Conservation (phyloP, 768 basidiomycete genomes). For the Lentinula detonsa region DNA sequence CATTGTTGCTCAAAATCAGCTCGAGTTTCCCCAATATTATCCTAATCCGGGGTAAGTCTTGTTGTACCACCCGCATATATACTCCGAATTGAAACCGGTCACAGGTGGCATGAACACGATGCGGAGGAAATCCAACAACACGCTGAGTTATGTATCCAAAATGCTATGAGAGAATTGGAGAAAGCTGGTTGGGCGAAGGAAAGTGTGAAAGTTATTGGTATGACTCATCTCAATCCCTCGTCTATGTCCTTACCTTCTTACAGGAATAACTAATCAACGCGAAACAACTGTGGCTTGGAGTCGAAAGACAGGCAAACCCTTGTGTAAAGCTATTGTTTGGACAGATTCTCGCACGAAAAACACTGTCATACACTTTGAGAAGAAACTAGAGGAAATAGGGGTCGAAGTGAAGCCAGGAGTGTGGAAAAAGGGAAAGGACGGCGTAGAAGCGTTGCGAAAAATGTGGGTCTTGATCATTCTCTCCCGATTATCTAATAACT, state of each 20-base stretch:
- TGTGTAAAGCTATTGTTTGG: conserved; percentile 94
- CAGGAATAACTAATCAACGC: conserved; percentile 94
- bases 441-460: conserved; percentile 54
- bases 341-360: conserved; percentile 90
- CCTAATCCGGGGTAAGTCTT: conserved; percentile 72
- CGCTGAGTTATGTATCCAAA: conserved; percentile 70
- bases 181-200: conserved; percentile 69
- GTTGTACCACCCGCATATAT: neutral
- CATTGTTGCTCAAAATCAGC: conserved; percentile 83
- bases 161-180: conserved; percentile 66
- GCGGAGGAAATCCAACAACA: conserved; percentile 73
- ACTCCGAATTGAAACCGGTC: conserved; percentile 2
- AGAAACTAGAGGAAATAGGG: conserved; percentile 65
- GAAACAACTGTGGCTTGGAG: conserved; percentile 96
- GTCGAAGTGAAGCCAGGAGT: conserved; percentile 63
- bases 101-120: conserved; percentile 94
- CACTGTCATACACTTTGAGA: conserved; percentile 74
- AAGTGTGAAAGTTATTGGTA: conserved; percentile 90
- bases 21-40: conserved; percentile 93
- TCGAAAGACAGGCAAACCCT: conserved; percentile 78
- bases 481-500: neutral
- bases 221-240: conserved; percentile 20
- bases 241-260: conserved; percentile 10
- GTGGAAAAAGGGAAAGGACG: conserved; percentile 68
- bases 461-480: conserved; percentile 33